Evolutionary conservation across 2,329 filamentous ascomycete species (phyloP), one percentile per base, ranked within the genome.

Genomic region (Fusarium sp.): DNA sequence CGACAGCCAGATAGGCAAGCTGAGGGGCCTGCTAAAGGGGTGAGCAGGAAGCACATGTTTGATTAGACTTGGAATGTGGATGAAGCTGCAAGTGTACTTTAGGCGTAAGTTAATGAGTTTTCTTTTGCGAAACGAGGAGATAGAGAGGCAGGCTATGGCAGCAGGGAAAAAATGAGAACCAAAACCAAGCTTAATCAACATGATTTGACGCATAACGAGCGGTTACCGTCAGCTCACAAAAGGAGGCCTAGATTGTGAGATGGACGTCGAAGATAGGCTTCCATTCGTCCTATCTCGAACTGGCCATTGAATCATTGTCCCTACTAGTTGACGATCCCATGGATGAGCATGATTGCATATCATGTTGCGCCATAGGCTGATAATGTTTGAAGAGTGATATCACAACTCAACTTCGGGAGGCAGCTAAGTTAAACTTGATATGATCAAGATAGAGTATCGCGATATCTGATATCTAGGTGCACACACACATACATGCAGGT

Each of bases 131-230:
- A 51, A 71, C 71, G 40, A 49, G 68, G 60, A 59, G 49, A 66
- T 61, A 72, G 68, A 72, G 68, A 74, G 22, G 64, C 46, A 46
- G 27, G 17, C 46, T 64, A 53, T 53, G 46, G 46, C n/a, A 61
- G 36, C 64, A 36, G 60, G 66, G 44, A 44, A 36, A 44, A 59
- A 63, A 62, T 44, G 49, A 66, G 38, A 42, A 65, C 49, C 42
- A 16, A 72, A 74, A 58, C 29, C 38, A 69, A 64, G 60, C 59
- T 57, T 72, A 74, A 73, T 75, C 66, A 69, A 73, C 44, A 60
- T n/a, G 53, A 59, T 60, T 66, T 69, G 49, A 72, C 33, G 22
- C 29, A 61, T 29, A n/a, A 5, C 33, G 20, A 20, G 31, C 5
- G 8, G 51, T 55, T 53, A n/a, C n/a, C n/a, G 12, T 31, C 7